Evolutionary conservation across 768 basidiomycete species (phyloP), one percentile per base, ranked within the genome.

Genomic region (Boletus bicolor): DNA sequence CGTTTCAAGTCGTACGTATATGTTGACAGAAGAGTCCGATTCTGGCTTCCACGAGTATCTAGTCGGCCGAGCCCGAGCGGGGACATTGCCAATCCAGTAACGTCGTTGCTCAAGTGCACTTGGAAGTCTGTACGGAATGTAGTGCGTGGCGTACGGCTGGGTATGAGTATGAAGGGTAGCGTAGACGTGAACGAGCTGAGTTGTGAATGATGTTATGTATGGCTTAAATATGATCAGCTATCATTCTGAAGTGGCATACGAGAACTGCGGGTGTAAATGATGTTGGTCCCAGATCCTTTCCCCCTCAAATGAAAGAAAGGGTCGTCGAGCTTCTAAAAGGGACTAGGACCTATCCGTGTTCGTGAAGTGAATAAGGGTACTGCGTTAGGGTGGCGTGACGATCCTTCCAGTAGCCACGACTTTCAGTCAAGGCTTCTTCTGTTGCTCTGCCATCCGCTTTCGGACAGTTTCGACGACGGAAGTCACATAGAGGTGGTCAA

Each of bases 401-500:
- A 55, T 54, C 55, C 44, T 53, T 47, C 53, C 44, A 55, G 26
- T 12, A 44, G 50, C 54, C 58, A 55, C 39, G 49, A 63, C 39
- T 41, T 53, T 42, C 50, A 39, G 39, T 64, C 59, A 63, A 43
- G 57, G 32, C 64, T 67, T 71, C 57, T 54, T 70, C 58, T 68
- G 69, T 46, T 67, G 64, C 48, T 71, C 69, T 56, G 58, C 67
- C 58, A 66, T 70, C 62, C 68, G 62, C 60, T 67, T 69, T 53
- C 68, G 67, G 57, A 71, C 57, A 12, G 60, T 71, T 43, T 71
- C 69, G 42, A 69, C 46, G 44, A 69, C 69, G 24, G 68, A 69
- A 48, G 67, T 64, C 58, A 69, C 69, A 55, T 71, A 69, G 58
- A 69, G 64, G 48, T 69, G 67, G 50, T 71, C 68, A 51, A 71